Base-by-base conservation (phyloP, 495 filamentous ascomycete genomes). In the Trichoderma gamsii region DNA sequence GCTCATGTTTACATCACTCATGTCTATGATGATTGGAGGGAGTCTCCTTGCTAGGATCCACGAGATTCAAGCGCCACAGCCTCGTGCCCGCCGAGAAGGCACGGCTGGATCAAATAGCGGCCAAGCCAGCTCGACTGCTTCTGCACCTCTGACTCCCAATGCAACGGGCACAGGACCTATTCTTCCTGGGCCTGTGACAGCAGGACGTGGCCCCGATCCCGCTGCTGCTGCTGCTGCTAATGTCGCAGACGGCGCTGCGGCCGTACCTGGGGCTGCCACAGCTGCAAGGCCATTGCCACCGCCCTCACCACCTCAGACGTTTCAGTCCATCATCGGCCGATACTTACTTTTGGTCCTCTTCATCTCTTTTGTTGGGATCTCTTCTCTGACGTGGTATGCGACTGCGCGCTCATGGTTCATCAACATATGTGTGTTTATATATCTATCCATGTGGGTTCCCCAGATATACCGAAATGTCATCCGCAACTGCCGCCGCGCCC, bases 391-490 rank as follows among this genome's bases (percentile, higher is more conserved):
- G 6, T 94, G 93, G 87, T 88, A 92, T 5, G 79, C 84, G 8
- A 77, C 82, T n/a, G 73, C 88, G 35, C 88, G 93, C 41, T 81
- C 85, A 4, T 77, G 84, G 43, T 97, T 94, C 78, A 83, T 89
- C 70, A 89, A 92, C 74, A 69, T 79, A 4, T 72, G 96, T 5
- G 78, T 85, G 27, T 85, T 91, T 69, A 69, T 85, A 69, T 97
- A 96, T 71, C 85, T 97, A 41, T 96, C 93, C 25, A 90, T 97
- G 74, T 97, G 94, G 94, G 70, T 85, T 0, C 95, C 95, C 0
- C 95, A 99, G 75, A 93, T 97, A 71, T 86, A 89, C 71, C 89
- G 95, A 59, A 99, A 99, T 77, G 80, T 92, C 61, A 87, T 90
- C 77, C 90, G 95, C 29, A 97, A 97, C 76, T 96, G 92, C 75